These are phyloP conservation scores for Platismatia glauca DNA, from an alignment of 495 filamentous ascomycete species.

Conservation along the genomic window DNA sequence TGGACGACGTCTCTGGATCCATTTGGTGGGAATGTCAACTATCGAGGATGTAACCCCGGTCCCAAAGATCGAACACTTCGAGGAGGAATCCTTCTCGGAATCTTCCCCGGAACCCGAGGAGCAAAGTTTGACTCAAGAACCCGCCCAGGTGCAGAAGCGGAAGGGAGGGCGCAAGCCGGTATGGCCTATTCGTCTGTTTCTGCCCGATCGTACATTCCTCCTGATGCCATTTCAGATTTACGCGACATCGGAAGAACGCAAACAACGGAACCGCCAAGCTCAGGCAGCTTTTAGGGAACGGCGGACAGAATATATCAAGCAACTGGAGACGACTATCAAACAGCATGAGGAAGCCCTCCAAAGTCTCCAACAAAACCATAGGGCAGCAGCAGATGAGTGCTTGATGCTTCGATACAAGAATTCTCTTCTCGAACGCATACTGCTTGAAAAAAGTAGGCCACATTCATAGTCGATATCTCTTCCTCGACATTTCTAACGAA, in stretches of 20 bases:
- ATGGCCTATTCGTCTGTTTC: slow-evolving; percentile 33
- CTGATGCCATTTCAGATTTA: slow-evolving; percentile 58
- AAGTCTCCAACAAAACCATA: slow-evolving; percentile 86
- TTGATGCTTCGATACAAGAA: slow-evolving; percentile 98
- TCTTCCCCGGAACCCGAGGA: slow-evolving; percentile 51
- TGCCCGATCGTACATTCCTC: background rate
- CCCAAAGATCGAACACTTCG: slow-evolving; percentile 40
- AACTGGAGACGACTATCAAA: slow-evolving; percentile 94
- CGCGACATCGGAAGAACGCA: slow-evolving; percentile 95
- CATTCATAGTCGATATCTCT: background rate
- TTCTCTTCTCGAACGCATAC: slow-evolving; percentile 85
- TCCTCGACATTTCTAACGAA: slow-evolving; percentile 16
- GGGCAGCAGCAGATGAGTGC: slow-evolving; percentile 92
- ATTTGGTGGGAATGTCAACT: slow-evolving; percentile 21
- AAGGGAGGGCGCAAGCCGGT: slow-evolving; percentile 97
- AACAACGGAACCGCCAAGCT: slow-evolving; percentile 94
- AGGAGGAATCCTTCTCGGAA: slow-evolving; percentile 38
- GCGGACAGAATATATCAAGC: slow-evolving; percentile 98
- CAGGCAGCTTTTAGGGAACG: slow-evolving; percentile 96
- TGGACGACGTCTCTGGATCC: background rate
- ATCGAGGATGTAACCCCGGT: slow-evolving; percentile 26
- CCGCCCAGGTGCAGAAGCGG: slow-evolving; percentile 66
- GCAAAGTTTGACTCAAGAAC: slow-evolving; percentile 48
- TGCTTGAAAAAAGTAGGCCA: slow-evolving; percentile 80
- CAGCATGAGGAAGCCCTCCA: slow-evolving; percentile 91